Evolutionary conservation across 2,329 filamentous ascomycete genomes (phyloP), one percentile per base, ranked within the genome.

Genomic region (Aspergillus japonicus): DNA sequence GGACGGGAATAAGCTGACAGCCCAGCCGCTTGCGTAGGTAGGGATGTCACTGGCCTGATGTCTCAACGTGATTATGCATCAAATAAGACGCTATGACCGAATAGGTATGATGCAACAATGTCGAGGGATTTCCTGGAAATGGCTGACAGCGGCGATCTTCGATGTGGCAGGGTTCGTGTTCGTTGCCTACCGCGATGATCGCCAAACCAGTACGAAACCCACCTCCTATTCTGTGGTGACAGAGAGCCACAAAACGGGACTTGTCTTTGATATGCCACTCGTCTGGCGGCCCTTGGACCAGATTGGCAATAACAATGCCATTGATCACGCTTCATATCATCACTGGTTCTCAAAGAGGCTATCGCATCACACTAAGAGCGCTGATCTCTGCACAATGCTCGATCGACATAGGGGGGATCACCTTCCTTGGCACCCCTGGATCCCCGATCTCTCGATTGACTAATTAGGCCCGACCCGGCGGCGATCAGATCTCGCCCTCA

Each of bases 371-470:
- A 47, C 44, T 35, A 55, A 55, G 47, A 55, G 14, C 42, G 42
- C 42, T 31, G 53, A 55, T 55, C 53, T 16, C 53, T 55, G 53
- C 53, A 55, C 31, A 29, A 48, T 55, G 19, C 52, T 35, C 42
- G 39, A 47, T 47, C 52, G 31, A 44, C 14, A 11, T 31, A 39
- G 31, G 39, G 31, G 11, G 42, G 31, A 47, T 12, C 19, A 31
- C 33, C 42, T 47, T 24, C 3, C 42, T 23, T 55, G 26, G 53
- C 53, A 44, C 53, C 53, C 47, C 47, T 55, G 16, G 53, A 44
- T 35, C 42, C n/a, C 26, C 42, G 26, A 47, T 31, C 33, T n/a
- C 4, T 16, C 19, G 16, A 19, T 47, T 31, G 24, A 7, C 53
- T 55, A 44, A 33, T 47, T 42, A 29, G 35, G 11, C 26, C 42